phyloP scores from a whole-genome alignment of 352 stramenopile species.

The Pelagophyceae sp. region DNA sequence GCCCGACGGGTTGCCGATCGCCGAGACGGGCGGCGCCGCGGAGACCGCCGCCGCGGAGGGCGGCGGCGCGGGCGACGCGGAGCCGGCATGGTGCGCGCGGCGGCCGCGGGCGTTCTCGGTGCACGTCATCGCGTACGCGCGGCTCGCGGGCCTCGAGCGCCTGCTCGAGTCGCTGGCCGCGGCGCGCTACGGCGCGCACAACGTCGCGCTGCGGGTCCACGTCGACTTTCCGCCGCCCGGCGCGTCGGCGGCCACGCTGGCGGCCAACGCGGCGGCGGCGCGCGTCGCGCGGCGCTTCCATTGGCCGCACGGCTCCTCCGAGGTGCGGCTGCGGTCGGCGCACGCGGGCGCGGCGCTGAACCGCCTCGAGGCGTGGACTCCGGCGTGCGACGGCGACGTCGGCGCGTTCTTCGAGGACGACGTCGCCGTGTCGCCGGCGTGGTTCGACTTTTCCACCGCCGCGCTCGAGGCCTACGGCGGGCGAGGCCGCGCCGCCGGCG shows the following conservation, averaged over 20 bases:
- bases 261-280: neutral
- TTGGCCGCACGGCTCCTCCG: neutral
- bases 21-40: no score
- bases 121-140: neutral
- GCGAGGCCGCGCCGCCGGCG: no score
- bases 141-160: neutral
- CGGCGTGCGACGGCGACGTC: neutral
- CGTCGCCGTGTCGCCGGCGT: neutral
- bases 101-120: no score
- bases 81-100: no score
- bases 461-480: neutral
- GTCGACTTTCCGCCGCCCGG: neutral
- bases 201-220: neutral
- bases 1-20: neutral
- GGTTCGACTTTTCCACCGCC: neutral
- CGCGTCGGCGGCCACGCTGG: neutral
- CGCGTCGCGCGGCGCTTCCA: neutral
- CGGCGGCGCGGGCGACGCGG: no score
- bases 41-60: no score
- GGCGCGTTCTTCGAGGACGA: conserved; percentile 10
- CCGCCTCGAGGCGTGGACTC: neutral
- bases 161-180: neutral
- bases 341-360: neutral
- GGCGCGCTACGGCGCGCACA: neutral
- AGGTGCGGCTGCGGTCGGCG: neutral